Percentiles rank a stretch among this genome's conserved stretches.
These are phyloP conservation scores for Leishmania turanica DNA, from an alignment of 208 protist species.

Conservation along the genomic window DNA sequence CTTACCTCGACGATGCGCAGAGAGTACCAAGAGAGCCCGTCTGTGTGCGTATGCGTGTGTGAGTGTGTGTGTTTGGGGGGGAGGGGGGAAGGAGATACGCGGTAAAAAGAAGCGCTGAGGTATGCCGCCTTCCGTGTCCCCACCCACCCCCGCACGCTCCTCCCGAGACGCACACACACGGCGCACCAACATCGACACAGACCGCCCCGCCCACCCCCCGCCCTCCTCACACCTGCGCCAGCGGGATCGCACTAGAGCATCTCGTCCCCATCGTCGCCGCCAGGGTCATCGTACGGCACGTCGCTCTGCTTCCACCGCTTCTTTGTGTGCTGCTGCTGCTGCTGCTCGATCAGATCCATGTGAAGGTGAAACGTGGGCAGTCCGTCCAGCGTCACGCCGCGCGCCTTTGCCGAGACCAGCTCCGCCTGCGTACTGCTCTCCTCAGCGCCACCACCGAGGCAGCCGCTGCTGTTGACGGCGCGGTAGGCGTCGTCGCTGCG, in stretches of 20 bases:
- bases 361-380: constrained; percentile 89
- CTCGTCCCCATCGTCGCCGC: constrained; percentile 35
- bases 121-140: not conserved
- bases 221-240: not conserved
- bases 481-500: constrained; percentile 30
- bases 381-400: constrained; percentile 73
- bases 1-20: not conserved
- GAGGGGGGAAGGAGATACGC: not conserved
- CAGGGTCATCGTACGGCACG: constrained; percentile 15
- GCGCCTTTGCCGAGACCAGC: constrained; percentile 39
- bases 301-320: constrained; percentile 35
- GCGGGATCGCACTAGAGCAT: constrained; percentile 3
- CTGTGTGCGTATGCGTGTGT: not conserved
- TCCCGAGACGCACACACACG: not conserved
- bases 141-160: not conserved
- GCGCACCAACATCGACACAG: not conserved
- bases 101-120: not conserved
- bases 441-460: constrained; percentile 14
- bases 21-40: not conserved
- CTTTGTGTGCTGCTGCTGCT: constrained; percentile 25
- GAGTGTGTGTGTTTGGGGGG: not conserved
- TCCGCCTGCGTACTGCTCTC: constrained; percentile 36
- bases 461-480: not conserved
- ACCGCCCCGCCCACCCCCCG: not conserved
- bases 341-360: constrained; percentile 38